These are phyloP conservation scores for Eimeria falciformis DNA, from an alignment of 169 alveolate genomes.

Conservation along the genomic window DNA sequence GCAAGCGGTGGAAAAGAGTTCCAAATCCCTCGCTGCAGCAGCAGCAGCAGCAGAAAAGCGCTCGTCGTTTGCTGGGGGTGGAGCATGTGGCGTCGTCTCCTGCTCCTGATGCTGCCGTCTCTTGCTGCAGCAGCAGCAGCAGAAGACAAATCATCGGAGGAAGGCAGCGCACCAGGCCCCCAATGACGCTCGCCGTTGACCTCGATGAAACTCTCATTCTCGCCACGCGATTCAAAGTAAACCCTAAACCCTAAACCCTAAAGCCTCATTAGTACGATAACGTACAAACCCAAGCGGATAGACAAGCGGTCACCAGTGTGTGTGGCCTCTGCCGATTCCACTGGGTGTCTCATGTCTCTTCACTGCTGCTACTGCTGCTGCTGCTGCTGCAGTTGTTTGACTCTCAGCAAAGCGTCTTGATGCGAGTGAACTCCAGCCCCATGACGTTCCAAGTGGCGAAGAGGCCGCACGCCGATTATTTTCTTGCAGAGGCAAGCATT, in stretches of 20 bases:
- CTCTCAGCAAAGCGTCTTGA: not conserved
- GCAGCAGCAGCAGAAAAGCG: slow-evolving; percentile 9
- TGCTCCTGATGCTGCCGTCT: not conserved
- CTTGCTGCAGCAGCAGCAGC: slow-evolving; percentile 38
- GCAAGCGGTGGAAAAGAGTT: not conserved
- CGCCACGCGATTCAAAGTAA: slow-evolving; percentile 1
- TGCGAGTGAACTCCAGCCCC: not conserved
- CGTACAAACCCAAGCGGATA: too few relatives aligned
- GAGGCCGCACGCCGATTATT: slow-evolving; percentile 33
- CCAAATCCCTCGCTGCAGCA: not conserved
- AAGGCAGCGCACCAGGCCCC: slow-evolving; percentile 62
- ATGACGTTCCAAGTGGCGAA: slow-evolving; percentile 52
- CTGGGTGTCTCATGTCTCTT: too few relatives aligned
- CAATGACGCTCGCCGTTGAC: slow-evolving; percentile 74
- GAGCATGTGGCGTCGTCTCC: not conserved
- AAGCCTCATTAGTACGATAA: not conserved
- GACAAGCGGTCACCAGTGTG: too few relatives aligned
- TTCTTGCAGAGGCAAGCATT: slow-evolving; percentile 21
- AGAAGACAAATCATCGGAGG: slow-evolving; percentile 18
- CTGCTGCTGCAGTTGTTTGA: slow-evolving; percentile 6
- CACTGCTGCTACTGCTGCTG: slow-evolving; percentile 12
- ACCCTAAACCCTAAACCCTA: not conserved
- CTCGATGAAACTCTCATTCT: slow-evolving; percentile 73
- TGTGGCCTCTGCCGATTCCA: too few relatives aligned
- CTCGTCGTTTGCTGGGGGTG: slow-evolving; percentile 18